Evolutionary conservation across 495 filamentous ascomycete species (phyloP).

Genomic region (Hypomontagnella submonticulosa): DNA sequence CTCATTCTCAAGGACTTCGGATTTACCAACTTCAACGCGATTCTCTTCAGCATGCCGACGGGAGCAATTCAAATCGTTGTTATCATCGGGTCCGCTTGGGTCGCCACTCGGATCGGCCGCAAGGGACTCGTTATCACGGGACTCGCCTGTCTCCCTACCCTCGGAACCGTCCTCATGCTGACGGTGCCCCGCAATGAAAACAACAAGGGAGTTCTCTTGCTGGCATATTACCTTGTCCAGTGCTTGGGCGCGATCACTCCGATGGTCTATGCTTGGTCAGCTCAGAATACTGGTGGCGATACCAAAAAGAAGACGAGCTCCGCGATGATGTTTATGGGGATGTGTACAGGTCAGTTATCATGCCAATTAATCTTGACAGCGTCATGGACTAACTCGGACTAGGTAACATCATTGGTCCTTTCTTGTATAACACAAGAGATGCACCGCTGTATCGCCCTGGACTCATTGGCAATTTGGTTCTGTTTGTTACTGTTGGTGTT

Average conservation of each 20-base stretch:
- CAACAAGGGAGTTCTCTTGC: conserved; percentile 54
- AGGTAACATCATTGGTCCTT: conserved; percentile 70
- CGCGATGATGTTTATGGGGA: conserved; percentile 69
- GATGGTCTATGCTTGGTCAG: conserved; percentile 73
- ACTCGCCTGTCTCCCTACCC: conserved; percentile 65
- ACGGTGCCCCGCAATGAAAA: conserved; percentile 62
- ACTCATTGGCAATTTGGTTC: conserved; percentile 62
- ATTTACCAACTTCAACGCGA: conserved; percentile 67
- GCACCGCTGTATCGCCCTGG: conserved; percentile 68
- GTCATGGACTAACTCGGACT: conserved; percentile 7
- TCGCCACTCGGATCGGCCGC: conserved; percentile 59
- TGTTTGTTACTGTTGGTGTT: conserved; percentile 52
- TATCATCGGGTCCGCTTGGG: conserved; percentile 58
- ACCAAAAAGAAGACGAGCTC: conserved; percentile 75
- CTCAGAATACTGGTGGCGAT: conserved; percentile 73
- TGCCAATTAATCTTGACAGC: not conserved
- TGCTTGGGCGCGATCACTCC: conserved; percentile 60
- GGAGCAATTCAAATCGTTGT: conserved; percentile 62
- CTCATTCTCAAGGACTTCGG: conserved; percentile 72
- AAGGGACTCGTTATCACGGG: conserved; percentile 68
- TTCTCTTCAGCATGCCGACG: conserved; percentile 74
- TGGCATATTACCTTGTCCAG: conserved; percentile 56
- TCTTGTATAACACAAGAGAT: conserved; percentile 69
- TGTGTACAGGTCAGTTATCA: conserved; percentile 57
- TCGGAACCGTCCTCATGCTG: conserved; percentile 64